Evolutionary conservation across 2,329 filamentous ascomycete species (phyloP), one percentile per base, ranked within the genome.

Genomic region (Colletotrichum sp.): DNA sequence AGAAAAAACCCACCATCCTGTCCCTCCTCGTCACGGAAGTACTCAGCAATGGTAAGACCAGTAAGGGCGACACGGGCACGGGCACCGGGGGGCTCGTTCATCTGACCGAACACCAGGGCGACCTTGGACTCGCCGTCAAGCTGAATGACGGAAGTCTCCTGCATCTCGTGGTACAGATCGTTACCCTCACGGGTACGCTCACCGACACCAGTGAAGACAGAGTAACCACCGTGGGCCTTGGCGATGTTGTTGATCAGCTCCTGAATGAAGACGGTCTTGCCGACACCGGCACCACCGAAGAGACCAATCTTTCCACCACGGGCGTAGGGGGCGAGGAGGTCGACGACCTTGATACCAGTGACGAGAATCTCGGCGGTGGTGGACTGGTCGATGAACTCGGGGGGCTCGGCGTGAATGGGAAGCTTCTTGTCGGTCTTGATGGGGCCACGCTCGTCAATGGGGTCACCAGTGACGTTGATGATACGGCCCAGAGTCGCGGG

Each of bases 281-380:
- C 97, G 92, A 99, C 97, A 98, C 97, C 97, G 84, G 97, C 97
- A 96, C 97, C 97, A 90, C 97, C 97, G 91, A 99, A 99, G 83
- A 99, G 96, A 95, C 97, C 97, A 93, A 99, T 99, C 95, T 99
- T 99, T 93, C 97, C 97, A 95, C 97, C 97, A 98, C 97, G 97
- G 87, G 97, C 97, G 89, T 99, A 99, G 85, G 97, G 97, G 84
- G 97, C 97, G 85, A 99, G 93, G 82, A 99, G 93, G 88, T 99
- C 97, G 90, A 99, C 97, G 88, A 99, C 97, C 95, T 99, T 99
- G 93, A 99, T 99, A 94, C 97, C 97, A 82, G 97, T 99, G 84
- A 98, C 95, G 82, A 99, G 93, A 88, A 99, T 93, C 91, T 99
- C 97, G 83, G 97, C 97, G 83, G 93, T 91, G 83, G 97, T 99